Conservation (phyloP, 2,329 filamentous ascomycete genomes). For the Botrytis tulipae region DNA sequence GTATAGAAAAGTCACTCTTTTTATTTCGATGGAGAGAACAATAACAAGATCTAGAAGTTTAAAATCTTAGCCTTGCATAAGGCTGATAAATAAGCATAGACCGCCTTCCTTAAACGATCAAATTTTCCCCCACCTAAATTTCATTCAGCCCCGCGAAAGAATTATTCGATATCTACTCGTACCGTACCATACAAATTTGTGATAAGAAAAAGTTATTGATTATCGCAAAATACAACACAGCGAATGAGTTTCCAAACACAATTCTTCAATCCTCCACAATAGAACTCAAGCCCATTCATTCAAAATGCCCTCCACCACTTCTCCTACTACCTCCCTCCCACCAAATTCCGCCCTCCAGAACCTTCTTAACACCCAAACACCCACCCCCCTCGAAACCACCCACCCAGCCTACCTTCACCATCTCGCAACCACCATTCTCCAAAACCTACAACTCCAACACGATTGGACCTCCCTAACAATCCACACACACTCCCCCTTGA, state of each 20-base stretch:
- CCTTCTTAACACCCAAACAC: constrained; percentile 31
- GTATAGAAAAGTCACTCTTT: not conserved
- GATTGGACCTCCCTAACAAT: constrained; percentile 65
- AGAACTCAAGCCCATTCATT: not conserved
- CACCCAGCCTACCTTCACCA: constrained; percentile 42
- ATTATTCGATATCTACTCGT: not conserved
- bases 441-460: constrained; percentile 74
- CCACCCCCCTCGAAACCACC: constrained; percentile 27
- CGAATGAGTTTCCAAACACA: not conserved
- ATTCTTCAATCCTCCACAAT: not conserved
- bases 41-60: not conserved
- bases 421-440: constrained; percentile 60
- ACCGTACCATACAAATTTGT: not conserved
- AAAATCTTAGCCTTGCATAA: constrained; percentile 12
- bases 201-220: not conserved
- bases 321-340: constrained; percentile 22
- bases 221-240: not conserved
- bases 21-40: not conserved
- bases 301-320: constrained; percentile 27
- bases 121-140: not conserved
- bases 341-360: constrained; percentile 29
- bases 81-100: not conserved
- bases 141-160: constrained; percentile 3
- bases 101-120: constrained; percentile 1
- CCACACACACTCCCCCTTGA: constrained; percentile 48